Base-by-base conservation (phyloP, 352 stramenopile species). In the Phytophthora constricta region DNA sequence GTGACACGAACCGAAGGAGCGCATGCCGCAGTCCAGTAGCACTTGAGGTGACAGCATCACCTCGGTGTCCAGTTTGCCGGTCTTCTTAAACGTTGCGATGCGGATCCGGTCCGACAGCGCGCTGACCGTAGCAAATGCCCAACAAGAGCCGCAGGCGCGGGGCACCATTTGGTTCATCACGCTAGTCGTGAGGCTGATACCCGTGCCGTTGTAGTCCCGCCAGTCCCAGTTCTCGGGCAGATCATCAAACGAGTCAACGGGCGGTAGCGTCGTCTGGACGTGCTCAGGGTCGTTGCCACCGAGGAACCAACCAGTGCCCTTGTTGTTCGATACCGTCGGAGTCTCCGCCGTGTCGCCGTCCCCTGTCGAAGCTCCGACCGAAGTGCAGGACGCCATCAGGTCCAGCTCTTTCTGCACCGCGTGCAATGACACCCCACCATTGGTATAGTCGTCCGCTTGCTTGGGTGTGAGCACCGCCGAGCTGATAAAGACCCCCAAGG, bases 121-220 rank as follows among this genome's bases (percentile, higher is more conserved):
- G 22, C 82, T 92, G 22, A 87, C 58, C 0, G 86, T 93, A 25
- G 77, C 82, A 19, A 93, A 91, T 20, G 86, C 86, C 86, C 86
- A 93, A 68, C 86, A 93, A 19, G 86, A 93, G 23, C 86, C 86
- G 42, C 86, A 93, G 7, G 86, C 71, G 28, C 85, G 85, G 5
- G 86, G 86, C 19, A 85, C 77, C 83, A 93, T 93, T 75, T 93
- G 86, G 47, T 93, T 93, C 72, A 90, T 63, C 23, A 91, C 79
- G 25, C 78, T 89, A 0, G 86, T 93, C 5, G 84, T 88, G 20
- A 93, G 61, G 39, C 80, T 85, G 45, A 93, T 80, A n/a, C 83
- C 86, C 31, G 86, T 93, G 62, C 79, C 73, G 48, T 92, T 93
- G 74, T 81, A 90, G 68, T 93, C 75, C 19, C 84, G 84, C 86